Evolutionary conservation across 176 grass and related monocot species (phyloP).

Genomic region (Carex scoparia): DNA sequence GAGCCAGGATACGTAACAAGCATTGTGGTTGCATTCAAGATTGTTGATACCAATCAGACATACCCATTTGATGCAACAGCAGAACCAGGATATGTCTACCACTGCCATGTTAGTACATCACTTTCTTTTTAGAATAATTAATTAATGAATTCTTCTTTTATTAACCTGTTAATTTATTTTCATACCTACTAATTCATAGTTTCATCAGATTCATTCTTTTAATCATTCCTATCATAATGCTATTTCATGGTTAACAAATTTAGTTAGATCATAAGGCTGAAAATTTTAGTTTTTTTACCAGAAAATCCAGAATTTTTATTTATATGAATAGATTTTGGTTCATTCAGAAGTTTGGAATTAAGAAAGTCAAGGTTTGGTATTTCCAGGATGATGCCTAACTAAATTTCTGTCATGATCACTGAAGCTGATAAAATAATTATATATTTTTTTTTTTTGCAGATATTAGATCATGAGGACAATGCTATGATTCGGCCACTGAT

Average conservation of each 20-base stretch:
- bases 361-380: background rate
- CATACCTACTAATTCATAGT: background rate
- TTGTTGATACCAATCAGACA: slow-evolving; percentile 21
- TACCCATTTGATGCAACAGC: slow-evolving; percentile 30
- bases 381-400: background rate
- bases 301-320: background rate
- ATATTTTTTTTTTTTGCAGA: slow-evolving; percentile 8
- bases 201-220: background rate
- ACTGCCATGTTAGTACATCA: slow-evolving; percentile 27
- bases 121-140: background rate
- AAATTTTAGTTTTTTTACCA: background rate
- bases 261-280: background rate
- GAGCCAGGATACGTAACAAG: slow-evolving; percentile 29
- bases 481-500: slow-evolving; percentile 34
- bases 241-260: background rate
- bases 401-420: background rate
- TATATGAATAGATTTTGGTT: background rate
- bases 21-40: slow-evolving; percentile 20
- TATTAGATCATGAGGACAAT: slow-evolving; percentile 34
- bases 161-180: background rate
- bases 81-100: slow-evolving; percentile 29
- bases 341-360: background rate
- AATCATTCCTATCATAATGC: background rate
- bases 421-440: background rate
- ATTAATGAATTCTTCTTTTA: background rate